phyloP scores from a whole-genome alignment of 345 rosid species.

The Boechera stricta region DNA sequence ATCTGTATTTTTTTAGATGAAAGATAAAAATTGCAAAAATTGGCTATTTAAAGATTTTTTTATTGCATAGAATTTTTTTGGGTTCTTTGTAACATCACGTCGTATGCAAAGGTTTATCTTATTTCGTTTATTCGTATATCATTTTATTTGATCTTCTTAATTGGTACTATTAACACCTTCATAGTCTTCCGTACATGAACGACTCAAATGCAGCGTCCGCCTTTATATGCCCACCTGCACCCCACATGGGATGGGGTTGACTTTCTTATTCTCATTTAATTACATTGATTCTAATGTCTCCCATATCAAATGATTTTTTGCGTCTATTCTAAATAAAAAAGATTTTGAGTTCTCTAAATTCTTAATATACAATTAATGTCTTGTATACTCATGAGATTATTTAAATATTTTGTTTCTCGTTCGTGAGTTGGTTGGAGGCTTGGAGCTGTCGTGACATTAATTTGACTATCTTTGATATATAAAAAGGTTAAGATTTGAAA shows the following conservation, averaged over 20 bases:
- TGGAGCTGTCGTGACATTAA: background rate
- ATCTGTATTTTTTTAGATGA: too few relatives aligned
- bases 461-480: background rate
- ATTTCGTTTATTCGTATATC: background rate
- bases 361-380: background rate
- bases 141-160: background rate
- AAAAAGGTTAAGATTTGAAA: background rate
- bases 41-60: too few relatives aligned
- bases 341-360: background rate
- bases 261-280: slow-evolving; percentile 24
- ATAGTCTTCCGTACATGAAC: background rate
- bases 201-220: background rate
- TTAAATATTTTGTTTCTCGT: background rate
- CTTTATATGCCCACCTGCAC: slow-evolving; percentile 18
- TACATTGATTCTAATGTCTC: slow-evolving; percentile 32
- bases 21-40: too few relatives aligned
- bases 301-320: slow-evolving; percentile 23
- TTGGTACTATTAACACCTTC: background rate
- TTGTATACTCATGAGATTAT: background rate
- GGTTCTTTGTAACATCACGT: too few relatives aligned
- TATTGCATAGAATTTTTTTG: too few relatives aligned
- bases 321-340: background rate
- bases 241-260: slow-evolving; percentile 30
- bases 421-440: slow-evolving; percentile 23
- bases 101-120: background rate